Percentiles rank a stretch among this genome's conserved stretches.
phyloP scores from a whole-genome alignment of 1,139 yeast species.

The Suhomyces wounanorum region DNA sequence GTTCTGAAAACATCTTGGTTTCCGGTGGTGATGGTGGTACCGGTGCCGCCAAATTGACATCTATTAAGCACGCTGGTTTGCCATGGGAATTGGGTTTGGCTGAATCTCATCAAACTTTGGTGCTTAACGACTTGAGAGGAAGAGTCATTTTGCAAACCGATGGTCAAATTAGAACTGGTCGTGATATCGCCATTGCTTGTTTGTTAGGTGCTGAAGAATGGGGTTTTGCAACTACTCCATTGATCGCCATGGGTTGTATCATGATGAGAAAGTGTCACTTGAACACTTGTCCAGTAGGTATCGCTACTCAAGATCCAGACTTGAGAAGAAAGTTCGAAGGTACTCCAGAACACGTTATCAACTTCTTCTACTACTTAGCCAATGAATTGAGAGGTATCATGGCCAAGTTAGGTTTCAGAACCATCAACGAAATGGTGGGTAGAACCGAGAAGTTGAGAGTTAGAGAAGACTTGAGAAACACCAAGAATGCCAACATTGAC shows the following conservation, averaged over 20 bases:
- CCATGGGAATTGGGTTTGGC: constrained; percentile 99
- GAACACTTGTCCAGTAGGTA: constrained; percentile 96
- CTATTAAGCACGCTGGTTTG: constrained; percentile 94
- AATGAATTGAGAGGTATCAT: constrained; percentile 89
- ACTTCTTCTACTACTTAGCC: constrained; percentile 92
- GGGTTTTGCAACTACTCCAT: constrained; percentile 97
- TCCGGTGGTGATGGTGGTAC: constrained; percentile 99
- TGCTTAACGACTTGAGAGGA: constrained; percentile 92
- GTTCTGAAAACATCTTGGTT: constrained; percentile 92
- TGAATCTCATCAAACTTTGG: constrained; percentile 96
- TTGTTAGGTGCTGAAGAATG: constrained; percentile 97
- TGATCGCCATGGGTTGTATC: constrained; percentile 96
- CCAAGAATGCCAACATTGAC: constrained; percentile 90
- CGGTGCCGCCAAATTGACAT: constrained; percentile 98
- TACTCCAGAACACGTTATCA: constrained; percentile 97
- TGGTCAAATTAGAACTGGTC: constrained; percentile 95
- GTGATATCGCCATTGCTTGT: constrained; percentile 95
- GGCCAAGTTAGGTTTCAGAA: constrained; percentile 95
- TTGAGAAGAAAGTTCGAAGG: constrained; percentile 91
- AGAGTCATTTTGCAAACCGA: constrained; percentile 95
- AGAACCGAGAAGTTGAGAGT: constrained; percentile 88
- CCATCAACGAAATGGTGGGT: constrained; percentile 97
- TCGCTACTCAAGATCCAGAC: constrained; percentile 97
- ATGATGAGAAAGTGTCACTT: constrained; percentile 85
- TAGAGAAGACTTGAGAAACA: constrained; percentile 80